Conservation (phyloP, 768 basidiomycete species). For the Dentipellis sp. region DNA sequence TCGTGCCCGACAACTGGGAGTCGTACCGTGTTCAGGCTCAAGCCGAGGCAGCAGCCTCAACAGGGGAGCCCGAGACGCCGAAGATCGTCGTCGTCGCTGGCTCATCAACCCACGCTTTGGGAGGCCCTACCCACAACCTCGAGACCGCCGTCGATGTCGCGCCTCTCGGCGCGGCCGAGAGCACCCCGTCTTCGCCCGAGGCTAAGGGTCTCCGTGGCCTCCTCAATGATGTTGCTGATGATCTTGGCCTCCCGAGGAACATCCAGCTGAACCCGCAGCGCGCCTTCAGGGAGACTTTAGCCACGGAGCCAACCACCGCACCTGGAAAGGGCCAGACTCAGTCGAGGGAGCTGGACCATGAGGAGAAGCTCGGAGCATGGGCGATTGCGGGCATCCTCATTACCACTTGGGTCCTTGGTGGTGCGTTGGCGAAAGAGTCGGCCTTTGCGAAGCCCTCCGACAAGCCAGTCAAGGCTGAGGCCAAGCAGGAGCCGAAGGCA, state of each 20-base stretch:
- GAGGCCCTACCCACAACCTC: slow-evolving; percentile 36
- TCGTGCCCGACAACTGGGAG: slow-evolving; percentile 49
- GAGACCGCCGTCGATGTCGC: slow-evolving; percentile 17
- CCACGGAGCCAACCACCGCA: not conserved
- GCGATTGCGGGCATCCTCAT: slow-evolving; percentile 37
- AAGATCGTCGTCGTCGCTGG: slow-evolving; percentile 45
- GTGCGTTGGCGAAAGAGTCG: slow-evolving; percentile 17
- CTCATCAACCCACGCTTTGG: slow-evolving; percentile 35
- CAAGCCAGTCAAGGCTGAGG: not conserved
- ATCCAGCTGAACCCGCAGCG: not conserved
- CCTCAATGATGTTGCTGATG: slow-evolving; percentile 26
- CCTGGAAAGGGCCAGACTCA: not conserved
- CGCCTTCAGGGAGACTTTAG: not conserved
- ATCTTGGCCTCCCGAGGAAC: slow-evolving; percentile 24
- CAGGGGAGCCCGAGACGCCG: slow-evolving; percentile 23
- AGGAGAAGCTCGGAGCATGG: slow-evolving; percentile 41
- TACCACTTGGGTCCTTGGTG: slow-evolving; percentile 39
- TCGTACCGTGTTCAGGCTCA: slow-evolving; percentile 31
- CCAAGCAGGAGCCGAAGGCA: slow-evolving; percentile 1
- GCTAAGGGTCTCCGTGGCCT: too few relatives aligned
- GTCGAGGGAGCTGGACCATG: slow-evolving; percentile 28
- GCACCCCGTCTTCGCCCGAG: too few relatives aligned
- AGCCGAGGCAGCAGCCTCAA: slow-evolving; percentile 13
- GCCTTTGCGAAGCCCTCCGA: slow-evolving; percentile 11
- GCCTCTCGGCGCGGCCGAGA: not conserved